Evolutionary conservation across 2,329 filamentous ascomycete species (phyloP).

Genomic region (Exophiala mesophila): DNA sequence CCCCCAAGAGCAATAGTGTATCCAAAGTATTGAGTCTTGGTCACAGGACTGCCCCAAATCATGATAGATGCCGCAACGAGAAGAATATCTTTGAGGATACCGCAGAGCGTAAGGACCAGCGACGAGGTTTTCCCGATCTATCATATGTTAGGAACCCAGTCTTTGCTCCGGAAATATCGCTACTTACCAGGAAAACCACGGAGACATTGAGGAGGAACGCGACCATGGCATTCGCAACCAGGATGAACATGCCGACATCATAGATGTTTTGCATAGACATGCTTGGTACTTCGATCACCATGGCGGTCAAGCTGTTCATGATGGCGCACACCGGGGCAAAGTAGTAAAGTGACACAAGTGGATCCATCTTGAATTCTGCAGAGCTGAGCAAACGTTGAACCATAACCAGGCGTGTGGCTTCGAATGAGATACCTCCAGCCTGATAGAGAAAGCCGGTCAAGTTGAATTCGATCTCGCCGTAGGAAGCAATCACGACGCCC

Average conservation of each 20-base stretch:
- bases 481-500: conserved; percentile 88
- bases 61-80: conserved; percentile 71
- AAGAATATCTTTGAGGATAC: conserved; percentile 83
- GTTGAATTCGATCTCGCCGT: conserved; percentile 91
- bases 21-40: conserved; percentile 67
- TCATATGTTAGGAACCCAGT: not conserved
- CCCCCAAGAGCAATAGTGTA: conserved; percentile 67
- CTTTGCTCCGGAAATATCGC: not conserved
- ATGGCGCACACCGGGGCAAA: conserved; percentile 78
- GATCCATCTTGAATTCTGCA: conserved; percentile 81
- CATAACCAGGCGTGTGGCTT: conserved; percentile 78
- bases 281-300: conserved; percentile 62
- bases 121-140: conserved; percentile 86
- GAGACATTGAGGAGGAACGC: conserved; percentile 79
- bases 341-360: conserved; percentile 83
- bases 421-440: conserved; percentile 69
- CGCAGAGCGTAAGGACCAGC: conserved; percentile 77
- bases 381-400: conserved; percentile 75
- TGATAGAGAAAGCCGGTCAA: conserved; percentile 57
- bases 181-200: conserved; percentile 75
- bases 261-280: conserved; percentile 64
- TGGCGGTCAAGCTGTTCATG: conserved; percentile 69
- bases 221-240: conserved; percentile 69
- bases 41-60: conserved; percentile 71
- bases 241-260: conserved; percentile 59